phyloP scores from a whole-genome alignment of 352 stramenopile species.

The Pythium aphanidermatum region DNA sequence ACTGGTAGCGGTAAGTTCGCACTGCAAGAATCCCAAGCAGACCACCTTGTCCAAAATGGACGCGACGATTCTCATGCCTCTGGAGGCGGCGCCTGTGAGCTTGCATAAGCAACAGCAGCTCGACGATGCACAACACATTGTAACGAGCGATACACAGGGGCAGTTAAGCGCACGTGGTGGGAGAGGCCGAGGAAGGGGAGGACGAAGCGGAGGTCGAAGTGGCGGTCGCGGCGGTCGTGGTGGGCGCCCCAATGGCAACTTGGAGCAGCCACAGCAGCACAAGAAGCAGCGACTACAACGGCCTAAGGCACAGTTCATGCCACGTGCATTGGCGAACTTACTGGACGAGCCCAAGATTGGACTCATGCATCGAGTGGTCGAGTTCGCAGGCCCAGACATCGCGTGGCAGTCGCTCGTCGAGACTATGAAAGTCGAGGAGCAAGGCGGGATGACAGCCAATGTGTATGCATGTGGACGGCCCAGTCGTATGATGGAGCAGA shows the following conservation, averaged over 20 bases:
- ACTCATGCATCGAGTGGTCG: conserved; percentile 68
- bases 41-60: too few relatives aligned
- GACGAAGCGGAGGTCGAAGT: not conserved
- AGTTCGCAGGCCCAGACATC: conserved; percentile 48
- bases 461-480: conserved; percentile 38
- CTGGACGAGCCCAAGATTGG: conserved; percentile 64
- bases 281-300: conserved; percentile 15
- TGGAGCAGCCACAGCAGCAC: not conserved
- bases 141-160: too few relatives aligned
- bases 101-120: too few relatives aligned
- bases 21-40: too few relatives aligned
- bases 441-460: conserved; percentile 51
- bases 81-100: too few relatives aligned
- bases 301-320: conserved; percentile 48
- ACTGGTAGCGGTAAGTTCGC: too few relatives aligned
- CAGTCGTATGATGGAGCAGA: conserved; percentile 39
- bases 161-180: too few relatives aligned
- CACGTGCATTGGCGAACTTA: conserved; percentile 40
- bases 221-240: too few relatives aligned
- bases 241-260: too few relatives aligned
- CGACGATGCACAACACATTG: too few relatives aligned
- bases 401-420: conserved; percentile 59
- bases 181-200: not conserved
- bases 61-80: too few relatives aligned
- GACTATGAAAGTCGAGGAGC: conserved; percentile 56